phyloP scores from a whole-genome alignment of 805 yeast species.

The Cyberlindnera lachancei region DNA sequence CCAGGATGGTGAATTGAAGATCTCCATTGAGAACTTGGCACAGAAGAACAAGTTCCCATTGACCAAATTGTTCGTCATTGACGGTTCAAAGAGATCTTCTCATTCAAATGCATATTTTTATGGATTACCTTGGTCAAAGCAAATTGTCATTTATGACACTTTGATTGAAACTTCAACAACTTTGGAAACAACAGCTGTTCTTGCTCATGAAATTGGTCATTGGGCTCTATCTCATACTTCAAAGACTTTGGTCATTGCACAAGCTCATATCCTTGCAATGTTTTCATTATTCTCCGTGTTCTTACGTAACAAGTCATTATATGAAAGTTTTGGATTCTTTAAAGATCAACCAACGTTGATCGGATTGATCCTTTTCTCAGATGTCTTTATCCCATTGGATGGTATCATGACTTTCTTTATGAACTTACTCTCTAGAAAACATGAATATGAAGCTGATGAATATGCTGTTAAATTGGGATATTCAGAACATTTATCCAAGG shows the following conservation, averaged over 20 bases:
- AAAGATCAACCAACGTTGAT: conserved; percentile 61
- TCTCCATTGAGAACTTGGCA: conserved; percentile 76
- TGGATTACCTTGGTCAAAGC: conserved; percentile 96
- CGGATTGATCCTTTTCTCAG: conserved; percentile 76
- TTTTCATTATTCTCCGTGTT: conserved; percentile 76
- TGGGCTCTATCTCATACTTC: conserved; percentile 90
- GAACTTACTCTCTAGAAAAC: conserved; percentile 71
- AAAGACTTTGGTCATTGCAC: conserved; percentile 60
- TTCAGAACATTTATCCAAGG: conserved; percentile 55
- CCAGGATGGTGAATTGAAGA: conserved; percentile 81
- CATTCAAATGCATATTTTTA: conserved; percentile 96
- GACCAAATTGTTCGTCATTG: conserved; percentile 78
- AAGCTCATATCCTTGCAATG: conserved; percentile 53
- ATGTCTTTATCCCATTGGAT: conserved; percentile 72
- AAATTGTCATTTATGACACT: conserved; percentile 90
- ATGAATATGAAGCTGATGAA: conserved; percentile 90
- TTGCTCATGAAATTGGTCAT: conserved; percentile 99
- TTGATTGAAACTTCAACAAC: conserved; percentile 72
- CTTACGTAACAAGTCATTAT: conserved; percentile 71
- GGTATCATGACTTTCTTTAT: conserved; percentile 56
- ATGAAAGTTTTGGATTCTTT: conserved; percentile 69
- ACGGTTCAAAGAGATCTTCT: conserved; percentile 93
- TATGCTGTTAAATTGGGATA: conserved; percentile 75
- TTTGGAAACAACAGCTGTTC: conserved; percentile 82
- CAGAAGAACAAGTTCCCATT: conserved; percentile 74